Evolutionary conservation across 768 basidiomycete species (phyloP).

Genomic region (Fomitopsis serialis): DNA sequence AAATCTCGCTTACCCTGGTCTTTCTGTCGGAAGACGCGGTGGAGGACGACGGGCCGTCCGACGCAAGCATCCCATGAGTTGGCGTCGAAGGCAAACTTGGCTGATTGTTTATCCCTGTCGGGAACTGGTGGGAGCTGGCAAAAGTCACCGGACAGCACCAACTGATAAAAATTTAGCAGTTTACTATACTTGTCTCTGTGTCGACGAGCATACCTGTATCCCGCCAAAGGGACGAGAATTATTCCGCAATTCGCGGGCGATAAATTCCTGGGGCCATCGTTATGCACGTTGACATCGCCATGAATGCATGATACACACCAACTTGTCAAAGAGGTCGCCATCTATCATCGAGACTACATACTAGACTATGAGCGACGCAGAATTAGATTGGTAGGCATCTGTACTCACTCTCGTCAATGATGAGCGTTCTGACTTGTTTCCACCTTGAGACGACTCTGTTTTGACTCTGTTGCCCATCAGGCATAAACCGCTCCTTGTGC

Average conservation of each 20-base stretch:
- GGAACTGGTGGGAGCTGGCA: constrained; percentile 86
- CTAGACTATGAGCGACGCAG: neutral
- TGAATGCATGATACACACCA: constrained; percentile 37
- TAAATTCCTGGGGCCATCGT: constrained; percentile 39
- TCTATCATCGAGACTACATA: constrained; percentile 84
- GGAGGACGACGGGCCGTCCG: constrained; percentile 47
- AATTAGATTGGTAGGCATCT: neutral
- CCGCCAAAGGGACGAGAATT: constrained; percentile 70
- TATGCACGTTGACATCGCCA: neutral
- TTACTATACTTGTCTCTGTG: no score
- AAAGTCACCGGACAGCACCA: constrained; percentile 58
- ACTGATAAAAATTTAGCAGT: neutral
- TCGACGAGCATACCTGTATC: constrained; percentile 55
- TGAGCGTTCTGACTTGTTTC: constrained; percentile 55
- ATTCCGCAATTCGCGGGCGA: constrained; percentile 55
- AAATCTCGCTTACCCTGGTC: constrained; percentile 60
- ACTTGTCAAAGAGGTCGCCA: constrained; percentile 73
- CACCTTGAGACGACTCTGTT: constrained; percentile 49
- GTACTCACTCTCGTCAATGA: constrained; percentile 75
- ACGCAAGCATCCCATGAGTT: constrained; percentile 69
- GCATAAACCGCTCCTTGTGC: constrained; percentile 1
- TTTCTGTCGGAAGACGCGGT: constrained; percentile 83
- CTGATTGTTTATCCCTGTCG: constrained; percentile 35
- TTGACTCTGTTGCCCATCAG: neutral
- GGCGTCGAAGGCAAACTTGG: constrained; percentile 80